Evolutionary conservation across 192 early-diverging fungal genomes (phyloP).

Genomic region (Cetraspora pellucida): DNA sequence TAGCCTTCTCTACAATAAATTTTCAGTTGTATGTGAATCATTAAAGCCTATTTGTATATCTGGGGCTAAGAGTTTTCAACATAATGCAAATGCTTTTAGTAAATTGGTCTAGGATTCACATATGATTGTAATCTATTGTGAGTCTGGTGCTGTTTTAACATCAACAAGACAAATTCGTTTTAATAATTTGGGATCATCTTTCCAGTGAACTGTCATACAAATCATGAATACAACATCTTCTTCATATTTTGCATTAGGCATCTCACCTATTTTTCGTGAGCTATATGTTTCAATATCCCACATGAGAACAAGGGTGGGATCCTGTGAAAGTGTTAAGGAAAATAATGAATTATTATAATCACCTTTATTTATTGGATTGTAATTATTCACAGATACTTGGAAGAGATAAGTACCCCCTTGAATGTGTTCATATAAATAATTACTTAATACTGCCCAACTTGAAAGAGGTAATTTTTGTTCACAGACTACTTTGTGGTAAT

Average conservation of each 20-base stretch:
- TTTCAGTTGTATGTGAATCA: background rate
- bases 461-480: slow-evolving; percentile 6
- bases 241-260: background rate
- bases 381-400: slow-evolving; percentile 19
- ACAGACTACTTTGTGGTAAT: background rate
- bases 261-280: background rate
- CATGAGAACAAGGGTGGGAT: slow-evolving; percentile 11
- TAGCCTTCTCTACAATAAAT: slow-evolving; percentile 22
- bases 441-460: background rate
- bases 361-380: background rate
- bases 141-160: background rate
- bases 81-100: slow-evolving; percentile 20
- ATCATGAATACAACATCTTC: slow-evolving; percentile 17
- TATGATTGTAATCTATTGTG: slow-evolving; percentile 7
- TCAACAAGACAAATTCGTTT: background rate
- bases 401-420: background rate
- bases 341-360: background rate
- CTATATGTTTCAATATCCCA: slow-evolving; percentile 22
- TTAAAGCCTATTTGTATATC: background rate
- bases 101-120: slow-evolving; percentile 9
- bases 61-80: slow-evolving; percentile 11
- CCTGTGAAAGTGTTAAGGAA: background rate
- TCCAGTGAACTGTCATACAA: slow-evolving; percentile 23
- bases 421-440: background rate
- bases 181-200: slow-evolving; percentile 14